Conservation (phyloP, 2,329 filamentous ascomycete species). For the Neofusicoccum ribis region DNA sequence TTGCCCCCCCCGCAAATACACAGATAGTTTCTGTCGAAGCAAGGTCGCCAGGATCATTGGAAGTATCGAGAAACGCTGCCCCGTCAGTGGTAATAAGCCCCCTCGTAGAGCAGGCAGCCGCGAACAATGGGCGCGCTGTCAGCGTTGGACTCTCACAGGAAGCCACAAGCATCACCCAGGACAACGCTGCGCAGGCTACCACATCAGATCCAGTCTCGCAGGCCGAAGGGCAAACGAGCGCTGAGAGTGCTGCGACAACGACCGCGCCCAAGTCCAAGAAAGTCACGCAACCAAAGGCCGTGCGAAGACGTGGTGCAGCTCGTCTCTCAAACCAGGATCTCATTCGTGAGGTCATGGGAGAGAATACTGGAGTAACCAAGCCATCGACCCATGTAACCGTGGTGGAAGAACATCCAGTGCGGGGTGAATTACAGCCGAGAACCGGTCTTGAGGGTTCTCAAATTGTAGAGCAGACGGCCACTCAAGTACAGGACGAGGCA, state of each 20-base stretch:
- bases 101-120: not conserved
- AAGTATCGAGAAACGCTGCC: not conserved
- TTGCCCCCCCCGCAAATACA: not conserved
- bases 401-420: not conserved
- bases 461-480: not conserved
- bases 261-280: not conserved
- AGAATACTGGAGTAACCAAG: not conserved
- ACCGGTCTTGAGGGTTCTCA: no score
- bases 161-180: not conserved
- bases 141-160: not conserved
- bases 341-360: slow-evolving; percentile 3
- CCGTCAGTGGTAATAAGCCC: not conserved
- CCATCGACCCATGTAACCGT: not conserved
- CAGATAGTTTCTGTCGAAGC: not conserved
- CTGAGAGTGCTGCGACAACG: not conserved
- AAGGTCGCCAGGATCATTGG: not conserved
- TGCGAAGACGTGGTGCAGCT: not conserved
- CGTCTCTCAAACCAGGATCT: slow-evolving; percentile 6
- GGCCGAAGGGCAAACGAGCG: not conserved
- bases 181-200: not conserved
- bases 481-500: not conserved
- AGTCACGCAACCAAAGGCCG: not conserved
- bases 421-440: not conserved
- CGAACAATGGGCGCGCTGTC: not conserved
- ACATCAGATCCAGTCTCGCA: not conserved